phyloP scores from a whole-genome alignment of 768 basidiomycete genomes.

The Leccinum subgranulosum region DNA sequence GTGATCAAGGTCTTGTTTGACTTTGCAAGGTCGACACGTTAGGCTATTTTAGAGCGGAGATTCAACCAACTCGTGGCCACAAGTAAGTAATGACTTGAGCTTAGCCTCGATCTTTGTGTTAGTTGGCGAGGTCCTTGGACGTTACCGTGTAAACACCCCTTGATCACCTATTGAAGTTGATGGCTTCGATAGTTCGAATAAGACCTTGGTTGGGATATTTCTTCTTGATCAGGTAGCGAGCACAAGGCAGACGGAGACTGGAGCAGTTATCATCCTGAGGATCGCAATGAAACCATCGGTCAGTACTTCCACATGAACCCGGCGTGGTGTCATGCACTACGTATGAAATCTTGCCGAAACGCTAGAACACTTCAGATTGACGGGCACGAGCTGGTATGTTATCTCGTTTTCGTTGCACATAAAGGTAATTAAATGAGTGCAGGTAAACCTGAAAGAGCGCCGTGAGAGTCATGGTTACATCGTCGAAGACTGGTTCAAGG shows the following conservation, averaged over 20 bases:
- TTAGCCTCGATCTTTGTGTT: no score
- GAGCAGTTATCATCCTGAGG: background rate
- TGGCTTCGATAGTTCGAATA: no score
- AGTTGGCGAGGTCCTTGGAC: no score
- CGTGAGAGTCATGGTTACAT: no score
- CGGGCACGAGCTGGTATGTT: background rate
- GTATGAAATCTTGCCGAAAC: background rate
- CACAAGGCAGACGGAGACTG: background rate
- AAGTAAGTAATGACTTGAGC: no score
- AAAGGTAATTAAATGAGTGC: background rate
- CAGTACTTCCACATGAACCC: background rate
- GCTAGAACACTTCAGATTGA: background rate
- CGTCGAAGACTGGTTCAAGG: no score
- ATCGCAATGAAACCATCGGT: background rate
- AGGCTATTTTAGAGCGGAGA: background rate
- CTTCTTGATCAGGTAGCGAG: background rate
- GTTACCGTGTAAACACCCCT: no score
- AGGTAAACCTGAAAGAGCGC: no score
- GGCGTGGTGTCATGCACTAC: background rate
- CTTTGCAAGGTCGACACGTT: background rate
- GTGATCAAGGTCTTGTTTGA: constrained; percentile 7
- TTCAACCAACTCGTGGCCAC: background rate
- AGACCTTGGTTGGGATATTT: background rate
- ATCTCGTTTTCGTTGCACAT: background rate
- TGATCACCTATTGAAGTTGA: no score